phyloP scores from a whole-genome alignment of 2,329 filamentous ascomycete genomes.

The Teratosphaeria pseudoeucalypti region DNA sequence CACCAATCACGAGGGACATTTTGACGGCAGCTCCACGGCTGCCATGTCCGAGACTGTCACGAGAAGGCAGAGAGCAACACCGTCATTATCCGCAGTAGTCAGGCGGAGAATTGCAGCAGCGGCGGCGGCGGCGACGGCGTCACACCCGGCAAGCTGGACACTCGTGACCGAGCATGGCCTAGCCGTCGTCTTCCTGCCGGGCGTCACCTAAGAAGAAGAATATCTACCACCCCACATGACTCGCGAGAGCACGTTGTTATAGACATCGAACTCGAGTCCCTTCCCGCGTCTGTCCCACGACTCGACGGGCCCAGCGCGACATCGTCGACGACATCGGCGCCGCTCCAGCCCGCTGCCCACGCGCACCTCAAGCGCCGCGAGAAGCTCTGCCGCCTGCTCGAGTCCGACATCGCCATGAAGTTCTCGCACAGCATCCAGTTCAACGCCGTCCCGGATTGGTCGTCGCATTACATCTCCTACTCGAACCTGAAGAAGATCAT shows the following conservation, averaged over 20 bases:
- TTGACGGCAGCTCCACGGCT: not conserved
- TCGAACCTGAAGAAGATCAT: constrained; percentile 99
- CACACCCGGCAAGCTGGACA: not conserved
- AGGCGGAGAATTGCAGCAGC: not conserved
- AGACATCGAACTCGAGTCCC: constrained; percentile 2
- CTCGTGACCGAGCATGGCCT: not conserved
- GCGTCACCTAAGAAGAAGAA: not conserved
- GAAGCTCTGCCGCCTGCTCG: constrained; percentile 60
- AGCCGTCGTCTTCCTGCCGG: not conserved
- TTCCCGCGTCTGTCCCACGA: not conserved
- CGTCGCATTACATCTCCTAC: constrained; percentile 93
- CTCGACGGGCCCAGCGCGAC: not conserved
- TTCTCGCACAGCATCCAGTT: constrained; percentile 99
- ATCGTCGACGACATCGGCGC: not conserved
- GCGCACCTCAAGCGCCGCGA: constrained; percentile 26
- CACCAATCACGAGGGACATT: not conserved
- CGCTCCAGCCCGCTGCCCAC: not conserved
- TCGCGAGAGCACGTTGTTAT: not conserved
- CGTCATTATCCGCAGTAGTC: not conserved
- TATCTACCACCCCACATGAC: not conserved
- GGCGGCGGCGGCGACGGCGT: not conserved
- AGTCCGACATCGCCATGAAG: constrained; percentile 66
- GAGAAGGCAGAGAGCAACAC: not conserved
- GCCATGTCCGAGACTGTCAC: not conserved
- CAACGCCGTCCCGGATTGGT: constrained; percentile 99